Conservation (phyloP, 495 filamentous ascomycete species). For the Lepidopterella palustris region DNA sequence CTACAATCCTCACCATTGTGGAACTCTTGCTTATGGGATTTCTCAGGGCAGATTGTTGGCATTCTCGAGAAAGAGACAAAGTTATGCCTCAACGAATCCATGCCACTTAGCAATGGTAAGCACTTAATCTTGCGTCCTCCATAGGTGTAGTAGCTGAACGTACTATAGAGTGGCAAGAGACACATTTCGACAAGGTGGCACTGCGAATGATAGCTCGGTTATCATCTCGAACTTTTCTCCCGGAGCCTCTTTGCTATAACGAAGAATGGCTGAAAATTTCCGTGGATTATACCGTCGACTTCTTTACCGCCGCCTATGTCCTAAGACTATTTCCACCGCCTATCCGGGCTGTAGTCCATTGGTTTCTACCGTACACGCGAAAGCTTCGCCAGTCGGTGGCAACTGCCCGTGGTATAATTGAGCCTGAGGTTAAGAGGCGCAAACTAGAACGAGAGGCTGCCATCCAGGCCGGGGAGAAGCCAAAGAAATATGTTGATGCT, state of each 20-base stretch:
- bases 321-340: slow-evolving; percentile 37
- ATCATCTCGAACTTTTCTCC: slow-evolving; percentile 51
- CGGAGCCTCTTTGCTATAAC: slow-evolving; percentile 42
- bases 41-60: slow-evolving; percentile 38
- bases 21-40: slow-evolving; percentile 33
- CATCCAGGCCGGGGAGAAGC: slow-evolving; percentile 24
- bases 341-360: slow-evolving; percentile 38
- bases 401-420: slow-evolving; percentile 33
- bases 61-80: slow-evolving; percentile 28
- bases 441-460: slow-evolving; percentile 29
- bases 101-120: too few relatives aligned
- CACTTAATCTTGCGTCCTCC: too few relatives aligned
- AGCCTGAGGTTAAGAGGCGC: slow-evolving; percentile 30
- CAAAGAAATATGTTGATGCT: slow-evolving; percentile 30
- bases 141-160: slow-evolving; percentile 28
- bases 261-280: slow-evolving; percentile 52
- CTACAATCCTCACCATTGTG: too few relatives aligned
- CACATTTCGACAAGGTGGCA: slow-evolving; percentile 39
- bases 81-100: too few relatives aligned
- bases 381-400: slow-evolving; percentile 32
- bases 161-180: slow-evolving; percentile 12
- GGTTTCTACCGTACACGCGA: slow-evolving; percentile 34
- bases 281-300: slow-evolving; percentile 51
- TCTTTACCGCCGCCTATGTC: slow-evolving; percentile 37
- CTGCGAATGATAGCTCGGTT: slow-evolving; percentile 49